Base-by-base conservation (phyloP, 805 yeast genomes). In the Metschnikowia proteae region DNA sequence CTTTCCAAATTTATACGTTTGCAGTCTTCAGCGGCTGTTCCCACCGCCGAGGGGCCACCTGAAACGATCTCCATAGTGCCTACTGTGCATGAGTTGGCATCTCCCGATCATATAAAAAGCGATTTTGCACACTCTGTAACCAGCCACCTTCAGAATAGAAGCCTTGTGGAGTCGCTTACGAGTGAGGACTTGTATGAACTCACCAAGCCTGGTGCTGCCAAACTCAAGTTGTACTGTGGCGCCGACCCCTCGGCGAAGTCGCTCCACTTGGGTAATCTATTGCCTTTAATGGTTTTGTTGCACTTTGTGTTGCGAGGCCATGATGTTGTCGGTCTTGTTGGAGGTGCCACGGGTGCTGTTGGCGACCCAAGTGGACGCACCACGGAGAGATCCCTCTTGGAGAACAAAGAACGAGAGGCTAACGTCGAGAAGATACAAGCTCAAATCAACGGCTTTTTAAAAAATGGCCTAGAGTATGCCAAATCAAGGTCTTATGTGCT, bases 311-410 rank as follows among this genome's bases (percentile, higher is more conserved):
- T 90, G 30, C 72, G 94, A 31, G 99, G 99, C 1, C 96, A 90
- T 63, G 78, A 80, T 51, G 81, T 89, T n/a, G 81, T 84, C 5
- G 89, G 92, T 0, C 65, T 92, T 5, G 90, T 94, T 13, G 96
- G 96, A 17, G 96, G 96, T 25, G 99, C 98, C 5, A 94, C 99
- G 0, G 98, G 97, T 6, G 78, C 80, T 9, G 96, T 94, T 1
- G 99, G 99, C 6, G 99, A 94, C 65, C 99, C 99, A 6, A 88
- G 96, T 46, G 99, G 98, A 0, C 75, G 97, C 57, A 70, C 77
- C 0, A 80, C 91, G 0, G 97, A 90, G 60, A 75, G 99, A 48
- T 65, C 68, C 8, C 71, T 67, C 11, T 76, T 91, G 73, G 81
- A 72, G n/a, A 72, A 70, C 3, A 62, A 68, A 2, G 75, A 71